Conservation (phyloP, 257 asterid species). For the Capsicum rhomboideum region DNA sequence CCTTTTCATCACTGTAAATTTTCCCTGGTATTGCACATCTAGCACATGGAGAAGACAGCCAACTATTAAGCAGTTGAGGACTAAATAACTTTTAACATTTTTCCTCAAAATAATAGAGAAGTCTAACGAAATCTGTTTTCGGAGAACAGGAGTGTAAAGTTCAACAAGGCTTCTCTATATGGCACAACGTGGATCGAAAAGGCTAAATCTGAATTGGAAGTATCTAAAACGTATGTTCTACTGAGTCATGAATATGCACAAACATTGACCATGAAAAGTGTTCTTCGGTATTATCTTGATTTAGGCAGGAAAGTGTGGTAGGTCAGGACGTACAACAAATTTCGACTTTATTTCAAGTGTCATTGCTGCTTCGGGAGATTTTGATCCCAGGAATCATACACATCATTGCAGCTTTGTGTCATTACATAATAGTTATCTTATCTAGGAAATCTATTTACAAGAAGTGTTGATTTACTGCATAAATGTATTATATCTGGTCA, state of each 20-base stretch:
- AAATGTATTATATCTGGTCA: neutral
- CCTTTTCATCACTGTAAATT: neutral
- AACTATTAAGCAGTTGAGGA: neutral
- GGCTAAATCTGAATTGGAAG: neutral
- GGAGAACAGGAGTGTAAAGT: neutral
- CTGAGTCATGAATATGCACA: neutral
- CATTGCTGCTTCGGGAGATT: neutral
- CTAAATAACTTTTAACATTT: neutral
- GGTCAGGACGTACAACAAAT: neutral
- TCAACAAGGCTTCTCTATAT: neutral
- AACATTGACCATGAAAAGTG: neutral
- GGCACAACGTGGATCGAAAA: neutral
- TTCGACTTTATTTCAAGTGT: neutral
- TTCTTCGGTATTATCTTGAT: neutral
- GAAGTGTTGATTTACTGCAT: neutral
- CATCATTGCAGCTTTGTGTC: neutral
- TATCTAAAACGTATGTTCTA: neutral
- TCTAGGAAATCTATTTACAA: neutral
- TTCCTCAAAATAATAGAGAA: neutral
- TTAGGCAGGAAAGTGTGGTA: neutral
- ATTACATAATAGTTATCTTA: neutral
- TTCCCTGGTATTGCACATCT: neutral
- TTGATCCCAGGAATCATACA: neutral
- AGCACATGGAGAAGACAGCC: neutral
- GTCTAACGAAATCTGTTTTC: neutral